These are phyloP conservation scores for Haplosporangium gracile DNA, from an alignment of 192 early-diverging fungal species.

Conservation along the genomic window DNA sequence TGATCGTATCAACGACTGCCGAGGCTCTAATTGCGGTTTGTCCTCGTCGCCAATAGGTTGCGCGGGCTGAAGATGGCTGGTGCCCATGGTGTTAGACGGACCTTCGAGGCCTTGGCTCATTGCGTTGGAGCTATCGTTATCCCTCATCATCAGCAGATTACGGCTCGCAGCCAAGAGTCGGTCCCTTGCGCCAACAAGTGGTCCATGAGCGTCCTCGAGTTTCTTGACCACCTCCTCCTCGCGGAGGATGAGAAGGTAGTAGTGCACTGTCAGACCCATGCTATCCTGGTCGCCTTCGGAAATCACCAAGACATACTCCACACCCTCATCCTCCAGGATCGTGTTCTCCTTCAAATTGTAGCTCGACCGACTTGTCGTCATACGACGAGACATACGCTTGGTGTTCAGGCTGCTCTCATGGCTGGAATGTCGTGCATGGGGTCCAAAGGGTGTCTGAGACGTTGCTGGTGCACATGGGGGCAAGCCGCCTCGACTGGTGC, in stretches of 20 bases:
- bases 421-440: slow-evolving; percentile 42
- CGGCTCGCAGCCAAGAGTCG: slow-evolving; percentile 37
- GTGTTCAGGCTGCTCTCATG: slow-evolving; percentile 44
- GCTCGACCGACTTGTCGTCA: slow-evolving; percentile 41
- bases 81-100: background rate
- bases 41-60: slow-evolving; percentile 3
- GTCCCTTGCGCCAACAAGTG: slow-evolving; percentile 32
- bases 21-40: background rate
- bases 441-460: slow-evolving; percentile 20
- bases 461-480: background rate
- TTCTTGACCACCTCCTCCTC: slow-evolving; percentile 54
- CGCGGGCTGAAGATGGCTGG: slow-evolving; percentile 1
- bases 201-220: slow-evolving; percentile 50
- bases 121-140: background rate
- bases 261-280: slow-evolving; percentile 46
- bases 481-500: slow-evolving; percentile 21
- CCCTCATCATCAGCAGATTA: slow-evolving; percentile 6
- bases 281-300: slow-evolving; percentile 43
- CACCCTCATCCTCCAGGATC: slow-evolving; percentile 43
- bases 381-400: slow-evolving; percentile 25
- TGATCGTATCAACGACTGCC: background rate
- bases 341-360: slow-evolving; percentile 33
- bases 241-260: slow-evolving; percentile 44
- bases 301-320: slow-evolving; percentile 47
- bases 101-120: background rate